Percentiles rank a stretch among this genome's conserved stretches.
phyloP scores from a whole-genome alignment of 192 early-diverging fungal genomes.

The Funneliformis mosseae region DNA sequence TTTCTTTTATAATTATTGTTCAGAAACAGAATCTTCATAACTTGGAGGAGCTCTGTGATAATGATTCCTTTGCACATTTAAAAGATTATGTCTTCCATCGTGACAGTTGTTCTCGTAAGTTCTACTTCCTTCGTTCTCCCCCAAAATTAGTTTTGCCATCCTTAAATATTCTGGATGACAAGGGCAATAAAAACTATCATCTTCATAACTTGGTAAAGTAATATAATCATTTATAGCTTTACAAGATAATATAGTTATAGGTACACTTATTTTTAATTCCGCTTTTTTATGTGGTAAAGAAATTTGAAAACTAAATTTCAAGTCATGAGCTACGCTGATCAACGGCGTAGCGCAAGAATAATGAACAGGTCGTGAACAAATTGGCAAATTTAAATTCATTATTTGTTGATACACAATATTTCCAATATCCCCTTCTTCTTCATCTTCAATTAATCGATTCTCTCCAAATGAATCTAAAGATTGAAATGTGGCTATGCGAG shows the following conservation, averaged over 20 bases:
- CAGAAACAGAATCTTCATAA: slow-evolving; percentile 2
- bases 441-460: slow-evolving; percentile 1
- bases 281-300: slow-evolving; percentile 12
- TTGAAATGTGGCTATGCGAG: background rate
- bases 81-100: background rate
- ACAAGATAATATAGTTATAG: slow-evolving; percentile 30
- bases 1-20: background rate
- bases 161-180: slow-evolving; percentile 25
- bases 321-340: slow-evolving; percentile 18
- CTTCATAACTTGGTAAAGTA: slow-evolving; percentile 20
- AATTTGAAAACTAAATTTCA: slow-evolving; percentile 9
- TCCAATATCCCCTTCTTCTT: slow-evolving; percentile 20
- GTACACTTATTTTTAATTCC: slow-evolving; percentile 6
- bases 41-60: background rate
- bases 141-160: slow-evolving; percentile 17
- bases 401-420: slow-evolving; percentile 10
- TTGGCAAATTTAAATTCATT: slow-evolving; percentile 7
- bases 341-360: slow-evolving; percentile 12
- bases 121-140: background rate
- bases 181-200: slow-evolving; percentile 26
- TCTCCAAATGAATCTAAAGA: background rate
- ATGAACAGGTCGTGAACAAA: background rate
- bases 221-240: slow-evolving; percentile 20
- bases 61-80: background rate
- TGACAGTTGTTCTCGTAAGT: background rate